Conservation (phyloP, 1,284 basidiomycete genomes). For the Pseudomicrostroma phylloplanum region DNA sequence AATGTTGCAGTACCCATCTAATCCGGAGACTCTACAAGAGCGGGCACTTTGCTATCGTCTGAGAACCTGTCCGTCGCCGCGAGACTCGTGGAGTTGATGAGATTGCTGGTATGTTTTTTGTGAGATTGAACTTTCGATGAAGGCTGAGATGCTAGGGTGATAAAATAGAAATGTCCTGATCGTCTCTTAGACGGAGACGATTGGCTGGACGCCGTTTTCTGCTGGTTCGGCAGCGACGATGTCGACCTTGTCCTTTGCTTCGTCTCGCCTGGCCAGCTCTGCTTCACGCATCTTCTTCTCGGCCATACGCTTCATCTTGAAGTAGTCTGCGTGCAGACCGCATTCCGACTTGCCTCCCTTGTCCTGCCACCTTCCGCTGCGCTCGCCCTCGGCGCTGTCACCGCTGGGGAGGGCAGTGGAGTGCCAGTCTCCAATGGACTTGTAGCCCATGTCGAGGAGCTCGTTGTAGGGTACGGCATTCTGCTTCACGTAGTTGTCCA, state of each 20-base stretch:
- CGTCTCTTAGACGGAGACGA: background rate
- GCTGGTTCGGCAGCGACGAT: constrained; percentile 2
- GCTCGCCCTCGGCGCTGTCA: constrained; percentile 62
- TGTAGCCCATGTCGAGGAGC: constrained; percentile 83
- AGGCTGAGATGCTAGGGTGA: no score
- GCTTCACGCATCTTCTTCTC: constrained; percentile 46
- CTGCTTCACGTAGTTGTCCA: constrained; percentile 76
- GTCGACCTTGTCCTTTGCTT: constrained; percentile 29
- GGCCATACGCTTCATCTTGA: constrained; percentile 37
- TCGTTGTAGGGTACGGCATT: constrained; percentile 84
- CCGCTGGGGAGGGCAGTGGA: constrained; percentile 65
- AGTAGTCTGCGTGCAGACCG: constrained; percentile 65
- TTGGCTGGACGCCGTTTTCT: background rate
- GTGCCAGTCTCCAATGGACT: constrained; percentile 94
- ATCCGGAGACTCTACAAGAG: no score
- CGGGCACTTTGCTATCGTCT: no score
- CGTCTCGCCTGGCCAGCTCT: constrained; percentile 29
- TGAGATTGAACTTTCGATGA: background rate
- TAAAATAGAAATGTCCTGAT: no score
- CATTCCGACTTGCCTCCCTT: constrained; percentile 85
- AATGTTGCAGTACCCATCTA: background rate
- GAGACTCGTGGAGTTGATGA: background rate
- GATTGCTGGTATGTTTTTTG: background rate
- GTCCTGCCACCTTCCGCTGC: constrained; percentile 85
- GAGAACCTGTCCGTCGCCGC: no score